phyloP scores from a whole-genome alignment of 768 basidiomycete genomes.

The Naganishia onofrii region DNA sequence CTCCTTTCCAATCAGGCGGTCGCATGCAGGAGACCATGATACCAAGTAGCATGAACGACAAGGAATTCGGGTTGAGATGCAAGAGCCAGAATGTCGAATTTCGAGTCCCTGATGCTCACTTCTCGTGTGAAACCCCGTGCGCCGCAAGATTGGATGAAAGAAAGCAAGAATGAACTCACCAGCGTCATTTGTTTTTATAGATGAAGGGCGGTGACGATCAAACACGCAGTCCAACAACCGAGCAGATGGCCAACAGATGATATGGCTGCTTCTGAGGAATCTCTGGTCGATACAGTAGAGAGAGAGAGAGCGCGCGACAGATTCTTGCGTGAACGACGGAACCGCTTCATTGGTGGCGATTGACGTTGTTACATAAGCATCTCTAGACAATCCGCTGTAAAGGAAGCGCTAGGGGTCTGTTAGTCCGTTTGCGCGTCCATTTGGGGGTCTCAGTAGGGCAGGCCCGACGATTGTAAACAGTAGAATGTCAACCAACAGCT shows the following conservation, averaged over 20 bases:
- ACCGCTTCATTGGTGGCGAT: background rate
- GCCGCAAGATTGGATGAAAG: background rate
- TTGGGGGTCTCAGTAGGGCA: too few species aligned
- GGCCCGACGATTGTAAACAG: background rate
- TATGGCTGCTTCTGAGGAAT: too few species aligned
- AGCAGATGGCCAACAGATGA: too few species aligned
- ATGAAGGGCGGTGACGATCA: too few species aligned
- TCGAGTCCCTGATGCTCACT: background rate
- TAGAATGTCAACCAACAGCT: background rate
- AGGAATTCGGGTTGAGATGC: background rate
- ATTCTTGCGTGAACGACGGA: constrained; percentile 1
- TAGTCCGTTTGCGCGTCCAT: background rate
- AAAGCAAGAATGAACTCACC: background rate
- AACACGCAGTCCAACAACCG: too few species aligned
- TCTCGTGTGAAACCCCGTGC: background rate
- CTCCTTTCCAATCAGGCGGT: too few species aligned
- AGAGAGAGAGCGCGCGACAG: too few species aligned
- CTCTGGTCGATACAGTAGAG: background rate
- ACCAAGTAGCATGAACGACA: background rate
- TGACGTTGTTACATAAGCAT: background rate
- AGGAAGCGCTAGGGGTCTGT: background rate
- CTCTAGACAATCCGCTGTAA: background rate
- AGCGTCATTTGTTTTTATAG: background rate
- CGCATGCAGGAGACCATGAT: too few species aligned
- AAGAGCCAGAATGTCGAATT: background rate